A percentile compares a stretch with the other conserved stretches of the same genome.
These are phyloP conservation scores for Hirschioporus abietinus DNA, from an alignment of 768 basidiomycete species.

Conservation along the genomic window DNA sequence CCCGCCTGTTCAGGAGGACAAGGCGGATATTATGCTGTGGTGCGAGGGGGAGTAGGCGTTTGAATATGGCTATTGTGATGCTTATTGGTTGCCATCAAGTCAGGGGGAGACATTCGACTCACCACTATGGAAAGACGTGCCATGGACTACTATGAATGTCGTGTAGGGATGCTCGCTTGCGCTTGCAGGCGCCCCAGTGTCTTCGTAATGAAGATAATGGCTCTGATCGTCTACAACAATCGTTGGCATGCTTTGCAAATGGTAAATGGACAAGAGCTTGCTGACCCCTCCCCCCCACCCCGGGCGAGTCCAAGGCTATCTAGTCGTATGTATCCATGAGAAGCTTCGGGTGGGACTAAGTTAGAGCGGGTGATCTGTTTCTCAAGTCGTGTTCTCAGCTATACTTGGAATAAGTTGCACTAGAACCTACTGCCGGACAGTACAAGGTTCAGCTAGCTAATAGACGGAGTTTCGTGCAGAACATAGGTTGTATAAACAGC, in stretches of 20 bases:
- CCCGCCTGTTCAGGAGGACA: conserved; percentile 22
- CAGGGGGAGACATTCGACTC: not conserved
- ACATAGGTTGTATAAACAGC: not conserved
- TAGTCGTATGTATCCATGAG: not conserved
- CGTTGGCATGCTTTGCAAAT: not conserved
- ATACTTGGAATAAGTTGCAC: not conserved
- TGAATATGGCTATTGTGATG: not conserved
- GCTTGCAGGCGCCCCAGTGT: not conserved
- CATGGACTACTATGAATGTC: not conserved
- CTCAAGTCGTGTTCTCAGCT: not conserved
- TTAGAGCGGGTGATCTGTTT: not conserved
- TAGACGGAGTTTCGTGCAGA: not conserved
- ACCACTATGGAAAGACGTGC: not conserved
- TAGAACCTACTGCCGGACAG: not conserved
- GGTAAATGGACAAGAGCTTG: too few relatives aligned
- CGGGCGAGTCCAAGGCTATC: too few relatives aligned
- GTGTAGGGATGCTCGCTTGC: not conserved
- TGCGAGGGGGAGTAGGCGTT: conserved; percentile 14
- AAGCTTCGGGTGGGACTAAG: not conserved
- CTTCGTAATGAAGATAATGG: not conserved
- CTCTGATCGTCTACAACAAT: not conserved
- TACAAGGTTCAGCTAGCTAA: not conserved
- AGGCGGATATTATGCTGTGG: conserved; percentile 17
- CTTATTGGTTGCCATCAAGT: not conserved
- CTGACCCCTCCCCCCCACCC: too few relatives aligned